Base-by-base conservation (phyloP, 495 filamentous ascomycete genomes). In the Aspergillus taichungensis region DNA sequence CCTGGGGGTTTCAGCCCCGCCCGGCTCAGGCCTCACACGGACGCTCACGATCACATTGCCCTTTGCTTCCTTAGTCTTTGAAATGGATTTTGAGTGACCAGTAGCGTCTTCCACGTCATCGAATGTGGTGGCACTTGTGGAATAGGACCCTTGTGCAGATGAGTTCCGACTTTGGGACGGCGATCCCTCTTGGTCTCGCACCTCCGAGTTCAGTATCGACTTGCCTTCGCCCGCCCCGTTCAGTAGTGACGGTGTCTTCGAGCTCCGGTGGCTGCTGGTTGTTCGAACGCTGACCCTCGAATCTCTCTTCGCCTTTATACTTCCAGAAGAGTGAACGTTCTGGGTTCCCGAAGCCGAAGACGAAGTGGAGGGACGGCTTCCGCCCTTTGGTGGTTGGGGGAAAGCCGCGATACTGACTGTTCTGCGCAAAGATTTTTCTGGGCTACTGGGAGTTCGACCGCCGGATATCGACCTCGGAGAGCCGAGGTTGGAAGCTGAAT, bases 11-110 rank as follows among this genome's bases (percentile, higher is more conserved):
- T 84, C 84, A 14, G 70, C 76, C 6, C 69, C 68, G 11, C 66
- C 74, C 11, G 77, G 73, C 68, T 96, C 89, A 10, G 92, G 92
- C 38, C 94, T 78, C 37, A 97, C 88, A 48, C 92, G 77, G 39
- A 98, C 90, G 56, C 92, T 97, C 47, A 98, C 90, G 47, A 97
- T 71, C 28, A 98, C 92, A 65, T 97, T 97, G 3, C 94, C 92
- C 60, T 95, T 97, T 13, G 71, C 76, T 47, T 96, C 87, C 31
- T 73, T 75, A 13, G 56, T 39, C 36, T 67, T 72, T 14, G 60
- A 36, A 36, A 54, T 45, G 27, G 50, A 46, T 37, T 63, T 69
- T 5, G 50, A 47, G 6, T 43, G 38, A 34, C 74, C 70, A 18
- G 64, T 61, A 10, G 63, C 33, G 37, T 68, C 66, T 39, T 73